Evolutionary conservation across 768 basidiomycete genomes (phyloP).

Genomic region (Mycena leptocephala): DNA sequence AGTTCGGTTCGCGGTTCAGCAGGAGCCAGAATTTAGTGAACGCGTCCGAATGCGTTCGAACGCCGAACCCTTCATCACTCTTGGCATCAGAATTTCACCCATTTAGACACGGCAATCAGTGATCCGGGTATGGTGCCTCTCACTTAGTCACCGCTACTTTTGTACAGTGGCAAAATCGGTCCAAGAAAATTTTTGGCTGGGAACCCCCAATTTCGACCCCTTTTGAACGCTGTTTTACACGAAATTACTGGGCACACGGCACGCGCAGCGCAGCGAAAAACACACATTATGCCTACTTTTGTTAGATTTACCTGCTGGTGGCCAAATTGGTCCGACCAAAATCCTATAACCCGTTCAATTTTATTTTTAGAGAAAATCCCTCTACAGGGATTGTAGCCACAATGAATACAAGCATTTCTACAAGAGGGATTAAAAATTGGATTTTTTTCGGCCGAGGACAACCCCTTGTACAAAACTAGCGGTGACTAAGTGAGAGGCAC

Average conservation of each 20-base stretch:
- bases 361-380: constrained; percentile 31
- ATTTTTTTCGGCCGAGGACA: background rate
- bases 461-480: background rate
- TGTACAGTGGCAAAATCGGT: too few species aligned
- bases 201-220: background rate
- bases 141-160: too few species aligned
- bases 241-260: background rate
- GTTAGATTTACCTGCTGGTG: background rate
- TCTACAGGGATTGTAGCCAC: constrained; percentile 30
- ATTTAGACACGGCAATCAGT: too few species aligned
- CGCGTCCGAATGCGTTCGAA: too few species aligned
- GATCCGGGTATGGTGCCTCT: too few species aligned
- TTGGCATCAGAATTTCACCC: too few species aligned
- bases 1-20: too few species aligned
- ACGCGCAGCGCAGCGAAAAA: background rate
- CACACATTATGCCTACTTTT: background rate
- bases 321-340: background rate
- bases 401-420: constrained; percentile 32
- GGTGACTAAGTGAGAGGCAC: background rate
- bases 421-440: constrained; percentile 34
- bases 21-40: too few species aligned
- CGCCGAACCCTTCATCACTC: too few species aligned
- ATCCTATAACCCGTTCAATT: constrained; percentile 34
- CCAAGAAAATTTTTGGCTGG: too few species aligned
- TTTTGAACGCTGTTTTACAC: background rate